Conservation (phyloP, 176 grass and related monocot genomes). For the Aegilops sharonensis region DNA sequence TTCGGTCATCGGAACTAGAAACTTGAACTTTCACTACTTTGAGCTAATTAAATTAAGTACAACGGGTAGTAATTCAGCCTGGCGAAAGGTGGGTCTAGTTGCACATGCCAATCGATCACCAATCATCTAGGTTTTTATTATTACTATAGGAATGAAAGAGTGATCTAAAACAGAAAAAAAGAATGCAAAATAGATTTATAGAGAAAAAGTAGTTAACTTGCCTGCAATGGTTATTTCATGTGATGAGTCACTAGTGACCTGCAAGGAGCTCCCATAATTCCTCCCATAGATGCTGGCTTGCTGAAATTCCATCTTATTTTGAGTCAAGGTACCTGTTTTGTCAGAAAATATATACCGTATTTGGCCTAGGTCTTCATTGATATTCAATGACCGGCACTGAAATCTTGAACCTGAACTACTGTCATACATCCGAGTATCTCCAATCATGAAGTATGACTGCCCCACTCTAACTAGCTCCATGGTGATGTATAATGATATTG, state of each 20-base stretch:
- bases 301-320: slow-evolving; percentile 97
- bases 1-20: background rate
- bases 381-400: slow-evolving; percentile 99
- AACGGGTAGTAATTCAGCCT: slow-evolving; percentile 1
- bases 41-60: slow-evolving; percentile 12
- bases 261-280: slow-evolving; percentile 79
- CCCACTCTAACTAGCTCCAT: slow-evolving; percentile 97
- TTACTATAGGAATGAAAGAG: slow-evolving; percentile 1
- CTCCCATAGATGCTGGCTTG: slow-evolving; percentile 86
- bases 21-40: background rate
- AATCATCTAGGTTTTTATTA: slow-evolving; percentile 4
- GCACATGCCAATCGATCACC: background rate
- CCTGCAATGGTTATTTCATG: slow-evolving; percentile 76
- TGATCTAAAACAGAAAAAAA: slow-evolving; percentile 1
- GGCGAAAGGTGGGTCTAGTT: background rate
- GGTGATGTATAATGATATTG: slow-evolving; percentile 97
- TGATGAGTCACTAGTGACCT: slow-evolving; percentile 47
- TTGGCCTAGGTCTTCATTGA: slow-evolving; percentile 97
- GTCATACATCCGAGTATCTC: slow-evolving; percentile 92
- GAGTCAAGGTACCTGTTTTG: slow-evolving; percentile 96
- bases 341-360: slow-evolving; percentile 98
- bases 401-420: slow-evolving; percentile 89
- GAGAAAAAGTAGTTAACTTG: slow-evolving; percentile 50
- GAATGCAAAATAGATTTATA: background rate
- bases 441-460: slow-evolving; percentile 99